Evolutionary conservation across 1,284 basidiomycete genomes (phyloP).

Genomic region (Butyriboletus appendiculatus): DNA sequence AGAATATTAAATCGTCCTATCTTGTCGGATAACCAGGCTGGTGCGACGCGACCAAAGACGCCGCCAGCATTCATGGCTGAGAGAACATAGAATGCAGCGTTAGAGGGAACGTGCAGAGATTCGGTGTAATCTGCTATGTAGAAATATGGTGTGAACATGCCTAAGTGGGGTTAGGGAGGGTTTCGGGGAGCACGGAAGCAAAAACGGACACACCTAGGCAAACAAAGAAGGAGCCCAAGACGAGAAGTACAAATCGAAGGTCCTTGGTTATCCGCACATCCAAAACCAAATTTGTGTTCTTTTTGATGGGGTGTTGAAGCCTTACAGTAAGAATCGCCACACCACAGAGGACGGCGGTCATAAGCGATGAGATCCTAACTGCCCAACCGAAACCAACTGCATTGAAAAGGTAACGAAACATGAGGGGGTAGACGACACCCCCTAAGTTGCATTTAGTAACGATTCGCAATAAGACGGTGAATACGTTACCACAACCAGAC

Average conservation of each 20-base stretch:
- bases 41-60: constrained; percentile 60
- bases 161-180: constrained; percentile 51
- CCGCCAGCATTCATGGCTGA: constrained; percentile 66
- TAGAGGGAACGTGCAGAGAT: constrained; percentile 38
- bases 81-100: constrained; percentile 51
- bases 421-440: constrained; percentile 67
- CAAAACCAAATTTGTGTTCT: constrained; percentile 23
- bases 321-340: constrained; percentile 45
- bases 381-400: constrained; percentile 62
- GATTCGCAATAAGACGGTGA: constrained; percentile 18
- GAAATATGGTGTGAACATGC: constrained; percentile 64
- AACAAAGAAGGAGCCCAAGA: constrained; percentile 49
- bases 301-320: constrained; percentile 19
- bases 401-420: constrained; percentile 59
- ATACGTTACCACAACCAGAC: constrained; percentile 49
- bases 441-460: constrained; percentile 38
- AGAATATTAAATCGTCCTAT: constrained; percentile 66
- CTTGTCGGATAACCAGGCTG: constrained; percentile 60
- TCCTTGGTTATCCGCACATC: constrained; percentile 44
- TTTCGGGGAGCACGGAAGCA: not conserved
- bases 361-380: constrained; percentile 49
- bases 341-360: constrained; percentile 43
- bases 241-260: constrained; percentile 45
- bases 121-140: constrained; percentile 59
- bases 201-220: constrained; percentile 40